Evolutionary conservation across 2,329 filamentous ascomycete genomes (phyloP).

Genomic region (Aspergillus brasiliensis): DNA sequence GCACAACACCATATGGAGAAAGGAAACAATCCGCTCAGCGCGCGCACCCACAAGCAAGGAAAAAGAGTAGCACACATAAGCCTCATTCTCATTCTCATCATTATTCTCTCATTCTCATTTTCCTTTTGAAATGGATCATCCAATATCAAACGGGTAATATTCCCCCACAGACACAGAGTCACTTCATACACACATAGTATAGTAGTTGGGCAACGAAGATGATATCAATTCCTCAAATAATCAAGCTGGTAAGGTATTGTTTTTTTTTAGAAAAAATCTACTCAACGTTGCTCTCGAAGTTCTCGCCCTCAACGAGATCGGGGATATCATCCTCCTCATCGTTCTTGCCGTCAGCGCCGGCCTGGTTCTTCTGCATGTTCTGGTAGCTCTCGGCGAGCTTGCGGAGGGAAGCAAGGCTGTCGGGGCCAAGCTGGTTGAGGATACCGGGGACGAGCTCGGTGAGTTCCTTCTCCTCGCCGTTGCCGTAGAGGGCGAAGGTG

Average conservation of each 20-base stretch:
- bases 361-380: slow-evolving; percentile 94
- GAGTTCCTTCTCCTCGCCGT: slow-evolving; percentile 99
- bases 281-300: slow-evolving; percentile 97
- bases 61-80: no score
- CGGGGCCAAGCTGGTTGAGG: slow-evolving; percentile 98
- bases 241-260: not conserved
- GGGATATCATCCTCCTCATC: slow-evolving; percentile 89
- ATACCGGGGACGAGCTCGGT: slow-evolving; percentile 99
- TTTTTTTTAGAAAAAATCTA: slow-evolving; percentile 51
- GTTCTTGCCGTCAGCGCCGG: slow-evolving; percentile 71
- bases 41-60: no score
- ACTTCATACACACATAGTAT: no score
- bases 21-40: no score
- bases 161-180: no score
- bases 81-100: no score
- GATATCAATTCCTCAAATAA: not conserved
- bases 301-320: slow-evolving; percentile 93
- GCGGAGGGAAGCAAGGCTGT: slow-evolving; percentile 94
- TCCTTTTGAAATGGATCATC: no score
- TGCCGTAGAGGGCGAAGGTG: slow-evolving; percentile 99
- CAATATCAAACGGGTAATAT: no score
- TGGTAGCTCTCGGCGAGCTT: slow-evolving; percentile 99
- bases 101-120: no score
- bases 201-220: no score
- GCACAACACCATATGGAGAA: no score